phyloP scores from a whole-genome alignment of 768 basidiomycete genomes.

The Amanita fuliginea region DNA sequence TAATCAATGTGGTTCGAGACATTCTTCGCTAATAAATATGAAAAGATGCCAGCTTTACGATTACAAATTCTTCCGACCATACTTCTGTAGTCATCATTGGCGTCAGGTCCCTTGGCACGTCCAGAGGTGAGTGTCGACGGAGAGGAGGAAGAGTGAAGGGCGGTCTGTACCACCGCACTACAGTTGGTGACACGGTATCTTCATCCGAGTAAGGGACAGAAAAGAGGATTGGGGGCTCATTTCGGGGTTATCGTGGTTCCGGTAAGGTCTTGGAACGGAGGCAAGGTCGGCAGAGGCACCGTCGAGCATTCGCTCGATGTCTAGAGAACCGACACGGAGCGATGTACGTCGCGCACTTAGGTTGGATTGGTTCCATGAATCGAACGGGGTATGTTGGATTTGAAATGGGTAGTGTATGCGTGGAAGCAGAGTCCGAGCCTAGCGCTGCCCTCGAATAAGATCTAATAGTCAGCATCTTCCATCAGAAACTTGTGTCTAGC shows the following conservation, averaged over 20 bases:
- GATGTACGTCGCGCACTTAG: not conserved
- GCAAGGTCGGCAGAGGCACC: slow-evolving; percentile 12
- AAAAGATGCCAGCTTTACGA: too few relatives aligned
- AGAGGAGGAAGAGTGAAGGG: not conserved
- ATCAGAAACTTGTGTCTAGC: too few relatives aligned
- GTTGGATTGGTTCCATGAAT: not conserved
- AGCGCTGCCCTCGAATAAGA: too few relatives aligned
- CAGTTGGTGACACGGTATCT: not conserved
- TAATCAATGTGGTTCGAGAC: too few relatives aligned
- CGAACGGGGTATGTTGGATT: not conserved
- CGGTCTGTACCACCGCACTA: not conserved
- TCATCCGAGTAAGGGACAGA: not conserved
- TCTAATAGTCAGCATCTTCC: too few relatives aligned
- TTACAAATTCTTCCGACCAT: too few relatives aligned
- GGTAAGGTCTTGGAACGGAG: too few relatives aligned
- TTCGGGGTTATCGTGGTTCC: too few relatives aligned
- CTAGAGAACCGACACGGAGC: slow-evolving; percentile 25
- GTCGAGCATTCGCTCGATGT: slow-evolving; percentile 46
- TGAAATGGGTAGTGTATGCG: not conserved
- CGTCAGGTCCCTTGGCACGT: slow-evolving; percentile 18
- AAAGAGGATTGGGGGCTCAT: not conserved
- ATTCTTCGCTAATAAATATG: too few relatives aligned
- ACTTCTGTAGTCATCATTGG: too few relatives aligned
- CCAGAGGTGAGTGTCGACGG: slow-evolving; percentile 19
- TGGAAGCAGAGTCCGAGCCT: not conserved